phyloP scores from a whole-genome alignment of 345 rosid species.

The Microthlaspi erraticum region DNA sequence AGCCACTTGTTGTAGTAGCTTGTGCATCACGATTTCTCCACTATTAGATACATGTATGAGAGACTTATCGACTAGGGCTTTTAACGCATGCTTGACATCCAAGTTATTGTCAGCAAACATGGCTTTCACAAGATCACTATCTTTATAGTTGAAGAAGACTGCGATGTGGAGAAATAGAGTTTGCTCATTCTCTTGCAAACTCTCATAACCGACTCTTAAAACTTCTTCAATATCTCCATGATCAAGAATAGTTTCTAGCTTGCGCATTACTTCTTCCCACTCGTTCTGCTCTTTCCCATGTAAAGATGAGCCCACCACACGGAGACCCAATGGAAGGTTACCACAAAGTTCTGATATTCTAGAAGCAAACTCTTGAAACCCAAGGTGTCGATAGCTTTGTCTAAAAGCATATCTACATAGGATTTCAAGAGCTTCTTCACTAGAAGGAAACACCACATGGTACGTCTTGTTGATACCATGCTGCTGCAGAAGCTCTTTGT shows the following conservation, averaged over 20 bases:
- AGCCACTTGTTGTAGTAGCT: neutral
- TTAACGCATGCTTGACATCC: neutral
- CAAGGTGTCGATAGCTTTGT: neutral
- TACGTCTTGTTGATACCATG: slow-evolving; percentile 1
- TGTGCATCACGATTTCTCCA: slow-evolving; percentile 15
- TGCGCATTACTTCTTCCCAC: neutral
- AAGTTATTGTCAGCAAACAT: neutral
- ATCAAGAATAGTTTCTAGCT: slow-evolving; percentile 8
- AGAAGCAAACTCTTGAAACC: neutral
- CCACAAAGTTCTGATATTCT: neutral
- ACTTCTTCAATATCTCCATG: neutral
- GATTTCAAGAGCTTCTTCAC: slow-evolving; percentile 15
- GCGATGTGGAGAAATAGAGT: slow-evolving; percentile 17
- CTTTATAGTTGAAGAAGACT: neutral
- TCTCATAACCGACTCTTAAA: neutral
- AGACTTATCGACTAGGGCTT: slow-evolving; percentile 1
- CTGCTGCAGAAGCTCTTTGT: slow-evolving; percentile 21
- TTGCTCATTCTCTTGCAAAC: slow-evolving; percentile 21
- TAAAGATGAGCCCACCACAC: slow-evolving; percentile 31
- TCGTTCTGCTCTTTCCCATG: neutral
- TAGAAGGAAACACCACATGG: slow-evolving; percentile 6
- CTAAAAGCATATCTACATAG: slow-evolving; percentile 23
- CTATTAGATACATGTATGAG: neutral
- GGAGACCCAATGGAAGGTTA: slow-evolving; percentile 36
- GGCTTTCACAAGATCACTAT: neutral